These are phyloP conservation scores for Rhodosporidiobolus sp. DNA, from an alignment of 768 basidiomycete genomes.

Conservation along the genomic window DNA sequence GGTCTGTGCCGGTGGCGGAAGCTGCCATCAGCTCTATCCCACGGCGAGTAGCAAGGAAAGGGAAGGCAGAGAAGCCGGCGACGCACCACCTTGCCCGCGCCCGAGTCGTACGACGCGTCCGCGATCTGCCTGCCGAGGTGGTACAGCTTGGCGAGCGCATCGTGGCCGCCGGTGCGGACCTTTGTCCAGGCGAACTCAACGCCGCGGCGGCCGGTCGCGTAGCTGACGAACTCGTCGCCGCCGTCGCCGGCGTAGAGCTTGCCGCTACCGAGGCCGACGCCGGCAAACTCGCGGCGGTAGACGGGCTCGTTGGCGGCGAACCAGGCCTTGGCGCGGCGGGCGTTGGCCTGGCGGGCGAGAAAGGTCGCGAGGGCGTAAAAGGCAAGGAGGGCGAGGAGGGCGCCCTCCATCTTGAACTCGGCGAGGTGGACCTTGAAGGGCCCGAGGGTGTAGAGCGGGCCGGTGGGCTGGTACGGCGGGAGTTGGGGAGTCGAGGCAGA, in stretches of 20 bases:
- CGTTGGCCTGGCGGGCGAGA: slow-evolving; percentile 4
- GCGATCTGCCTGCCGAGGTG: not conserved
- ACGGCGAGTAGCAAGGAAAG: not conserved
- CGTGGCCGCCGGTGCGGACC: slow-evolving; percentile 1
- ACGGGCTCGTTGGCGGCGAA: not conserved
- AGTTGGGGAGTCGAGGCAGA: not conserved
- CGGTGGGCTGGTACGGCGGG: not conserved
- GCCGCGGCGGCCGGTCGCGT: slow-evolving; percentile 23
- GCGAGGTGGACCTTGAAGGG: slow-evolving; percentile 9
- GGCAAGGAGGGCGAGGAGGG: slow-evolving; percentile 9
- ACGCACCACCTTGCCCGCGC: slow-evolving; percentile 13
- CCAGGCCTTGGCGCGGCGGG: not conserved
- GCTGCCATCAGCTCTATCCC: not conserved
- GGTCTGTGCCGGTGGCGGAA: not conserved
- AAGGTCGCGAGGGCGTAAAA: slow-evolving; percentile 13
- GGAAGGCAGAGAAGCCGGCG: not conserved
- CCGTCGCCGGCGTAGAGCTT: slow-evolving; percentile 15
- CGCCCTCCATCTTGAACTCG: slow-evolving; percentile 10
- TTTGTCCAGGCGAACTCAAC: slow-evolving; percentile 16
- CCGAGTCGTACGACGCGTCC: slow-evolving; percentile 13
- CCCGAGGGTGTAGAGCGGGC: slow-evolving; percentile 15
- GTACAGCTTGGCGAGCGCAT: slow-evolving; percentile 12
- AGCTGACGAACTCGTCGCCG: slow-evolving; percentile 27
- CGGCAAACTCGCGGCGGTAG: slow-evolving; percentile 21
- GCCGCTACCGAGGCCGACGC: slow-evolving; percentile 23